phyloP scores from a whole-genome alignment of 164 flowering plant genomes.

The Aristolochia californica region DNA sequence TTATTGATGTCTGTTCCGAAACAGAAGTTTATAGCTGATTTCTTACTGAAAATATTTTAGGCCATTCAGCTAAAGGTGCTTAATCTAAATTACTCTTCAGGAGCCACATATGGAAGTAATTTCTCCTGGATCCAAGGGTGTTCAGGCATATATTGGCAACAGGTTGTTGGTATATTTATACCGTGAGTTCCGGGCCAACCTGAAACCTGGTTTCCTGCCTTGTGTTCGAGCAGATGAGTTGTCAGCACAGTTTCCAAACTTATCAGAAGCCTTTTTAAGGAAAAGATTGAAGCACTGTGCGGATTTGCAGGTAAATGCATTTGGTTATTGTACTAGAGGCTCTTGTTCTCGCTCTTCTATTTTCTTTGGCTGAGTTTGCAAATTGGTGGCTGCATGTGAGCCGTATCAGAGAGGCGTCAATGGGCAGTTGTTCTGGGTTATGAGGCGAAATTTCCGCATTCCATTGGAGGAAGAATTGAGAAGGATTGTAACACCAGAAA shows the following conservation, averaged over 20 bases:
- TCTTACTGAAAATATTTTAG: background rate
- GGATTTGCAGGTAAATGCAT: slow-evolving; percentile 51
- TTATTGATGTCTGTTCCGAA: too few relatives aligned
- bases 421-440: slow-evolving; percentile 62
- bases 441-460: slow-evolving; percentile 68
- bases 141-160: slow-evolving; percentile 60
- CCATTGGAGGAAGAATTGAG: slow-evolving; percentile 81
- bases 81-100: slow-evolving; percentile 21
- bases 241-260: slow-evolving; percentile 53
- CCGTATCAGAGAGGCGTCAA: slow-evolving; percentile 40
- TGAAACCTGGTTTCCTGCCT: slow-evolving; percentile 60
- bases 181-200: slow-evolving; percentile 67
- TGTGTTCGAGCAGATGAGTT: slow-evolving; percentile 66
- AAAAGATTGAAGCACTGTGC: slow-evolving; percentile 84
- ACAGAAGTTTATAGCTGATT: too few relatives aligned
- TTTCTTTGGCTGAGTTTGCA: too few relatives aligned
- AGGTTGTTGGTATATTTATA: slow-evolving; percentile 65
- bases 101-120: slow-evolving; percentile 95
- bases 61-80: background rate
- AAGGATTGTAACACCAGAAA: slow-evolving; percentile 84
- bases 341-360: too few relatives aligned
- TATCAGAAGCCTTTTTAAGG: slow-evolving; percentile 66
- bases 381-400: background rate
- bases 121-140: slow-evolving; percentile 71
- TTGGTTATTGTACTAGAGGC: too few relatives aligned